Base-by-base conservation (phyloP, 1,284 basidiomycete species). In the Malassezia dermatis region DNA sequence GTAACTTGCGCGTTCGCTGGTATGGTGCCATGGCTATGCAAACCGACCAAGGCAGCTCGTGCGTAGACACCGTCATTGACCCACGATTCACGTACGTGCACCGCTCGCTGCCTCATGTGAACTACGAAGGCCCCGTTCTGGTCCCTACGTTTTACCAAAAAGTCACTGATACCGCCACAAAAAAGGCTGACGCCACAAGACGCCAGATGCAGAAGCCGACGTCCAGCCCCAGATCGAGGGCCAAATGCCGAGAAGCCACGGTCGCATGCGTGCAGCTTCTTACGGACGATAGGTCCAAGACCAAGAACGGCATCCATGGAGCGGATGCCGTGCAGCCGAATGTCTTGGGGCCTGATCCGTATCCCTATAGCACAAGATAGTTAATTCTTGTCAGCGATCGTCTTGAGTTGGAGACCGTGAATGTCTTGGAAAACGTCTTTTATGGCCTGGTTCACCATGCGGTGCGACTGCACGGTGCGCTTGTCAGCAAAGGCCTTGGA, bases 391-490 rank as follows among this genome's bases (percentile, higher is more conserved):
- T 40, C 40, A 13, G 54, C 48, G 2, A 46, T 30, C 12, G 54
- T 56, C 30, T 56, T 56, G 21, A 56, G 54, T 41, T 95, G 91
- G 26, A 99, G 77, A 1, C 93, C 93, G 75, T 99, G 93, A 60
- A 96, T 93, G 21, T 81, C 84, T 66, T 83, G 81, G 56, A 99
- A 91, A 73, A 95, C 90, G 65, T 86, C 79, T 77, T 93, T 91
- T 61, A 99, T 77, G 19, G 83, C 81, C 61, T 87, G 81, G 28
- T 88, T 94, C 49, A 99, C 89, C 41, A 96, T 78, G 60, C 84
- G 82, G 77, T 99, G 93, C 75, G 96, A 93, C 78, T 95, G 94
- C 61, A 98, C 82, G 31, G 84, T 86, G 0, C 86, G 77, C 31
- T 96, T 76, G 13, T 86, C 93, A 62, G 86, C 84, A 80, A 99